These are phyloP conservation scores for Cryptococcus sp. DNA, from an alignment of 1,284 basidiomycete genomes.

Conservation along the genomic window DNA sequence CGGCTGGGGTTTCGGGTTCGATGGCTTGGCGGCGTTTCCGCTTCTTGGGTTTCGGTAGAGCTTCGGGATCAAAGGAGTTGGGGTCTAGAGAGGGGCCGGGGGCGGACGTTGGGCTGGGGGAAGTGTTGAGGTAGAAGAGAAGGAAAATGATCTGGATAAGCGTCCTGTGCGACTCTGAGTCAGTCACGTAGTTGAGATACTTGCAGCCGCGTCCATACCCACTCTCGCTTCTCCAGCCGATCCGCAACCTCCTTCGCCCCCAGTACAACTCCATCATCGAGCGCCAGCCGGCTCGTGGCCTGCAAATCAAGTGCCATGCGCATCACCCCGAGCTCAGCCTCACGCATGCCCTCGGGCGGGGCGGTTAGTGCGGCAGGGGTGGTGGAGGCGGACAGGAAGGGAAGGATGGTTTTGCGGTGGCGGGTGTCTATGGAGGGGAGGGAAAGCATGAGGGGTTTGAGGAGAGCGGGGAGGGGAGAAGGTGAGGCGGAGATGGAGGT, in stretches of 20 bases:
- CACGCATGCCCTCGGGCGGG: background rate
- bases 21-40: constrained; percentile 3
- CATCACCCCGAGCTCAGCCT: constrained; percentile 20
- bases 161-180: constrained; percentile 17
- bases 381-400: constrained; percentile 15
- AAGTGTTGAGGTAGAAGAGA: constrained; percentile 19
- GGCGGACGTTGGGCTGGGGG: too few relatives aligned
- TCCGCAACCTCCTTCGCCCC: constrained; percentile 24
- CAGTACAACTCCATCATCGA: constrained; percentile 23
- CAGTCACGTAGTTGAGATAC: background rate
- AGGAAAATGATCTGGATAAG: constrained; percentile 39
- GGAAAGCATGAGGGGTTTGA: constrained; percentile 20
- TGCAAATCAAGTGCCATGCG: constrained; percentile 24
- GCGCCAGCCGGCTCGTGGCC: constrained; percentile 13
- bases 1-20: background rate
- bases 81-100: too few relatives aligned
- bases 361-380: background rate
- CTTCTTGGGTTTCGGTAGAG: constrained; percentile 14
- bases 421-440: constrained; percentile 29
- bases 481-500: background rate
- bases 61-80: background rate
- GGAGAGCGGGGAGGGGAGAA: background rate
- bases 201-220: constrained; percentile 6
- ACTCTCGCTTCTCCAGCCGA: constrained; percentile 44
- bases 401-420: constrained; percentile 28